Percentiles rank a stretch among this genome's conserved stretches.
Conservation (phyloP, 1,284 basidiomycete species). For the Xerocomus nothofagi region DNA sequence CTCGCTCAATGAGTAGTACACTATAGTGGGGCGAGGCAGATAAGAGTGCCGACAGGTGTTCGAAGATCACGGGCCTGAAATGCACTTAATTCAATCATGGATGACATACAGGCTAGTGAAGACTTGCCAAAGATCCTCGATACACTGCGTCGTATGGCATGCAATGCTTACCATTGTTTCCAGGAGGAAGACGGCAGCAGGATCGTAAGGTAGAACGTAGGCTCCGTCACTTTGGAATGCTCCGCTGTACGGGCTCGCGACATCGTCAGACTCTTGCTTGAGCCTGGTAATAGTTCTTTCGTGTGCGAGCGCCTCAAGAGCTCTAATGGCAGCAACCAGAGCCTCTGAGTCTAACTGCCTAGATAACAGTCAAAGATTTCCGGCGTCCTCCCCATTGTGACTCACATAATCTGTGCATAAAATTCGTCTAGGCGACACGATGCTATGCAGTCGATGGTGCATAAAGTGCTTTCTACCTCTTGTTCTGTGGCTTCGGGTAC, state of each 20-base stretch:
- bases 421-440: constrained; percentile 94
- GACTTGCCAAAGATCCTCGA: constrained; percentile 84
- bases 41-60: constrained; percentile 84
- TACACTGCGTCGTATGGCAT: constrained; percentile 70
- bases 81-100: neutral
- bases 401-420: constrained; percentile 89
- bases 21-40: constrained; percentile 81
- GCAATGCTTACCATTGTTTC: constrained; percentile 93
- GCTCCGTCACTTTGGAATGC: constrained; percentile 42
- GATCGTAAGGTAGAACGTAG: constrained; percentile 82
- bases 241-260: constrained; percentile 33
- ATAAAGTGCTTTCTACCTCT: constrained; percentile 92
- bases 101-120: neutral
- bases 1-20: constrained; percentile 91
- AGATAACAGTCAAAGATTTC: constrained; percentile 16
- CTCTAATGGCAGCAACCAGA: constrained; percentile 78
- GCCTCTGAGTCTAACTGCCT: constrained; percentile 80
- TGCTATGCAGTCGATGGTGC: constrained; percentile 92
- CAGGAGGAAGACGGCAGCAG: constrained; percentile 89
- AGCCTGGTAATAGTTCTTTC: constrained; percentile 76
- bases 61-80: constrained; percentile 85
- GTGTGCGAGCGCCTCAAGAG: constrained; percentile 89
- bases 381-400: constrained; percentile 14
- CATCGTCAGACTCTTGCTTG: constrained; percentile 66
- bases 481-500: constrained; percentile 84